Conservation (phyloP, 2,329 filamentous ascomycete species). For the Lachnellula subtilissima region DNA sequence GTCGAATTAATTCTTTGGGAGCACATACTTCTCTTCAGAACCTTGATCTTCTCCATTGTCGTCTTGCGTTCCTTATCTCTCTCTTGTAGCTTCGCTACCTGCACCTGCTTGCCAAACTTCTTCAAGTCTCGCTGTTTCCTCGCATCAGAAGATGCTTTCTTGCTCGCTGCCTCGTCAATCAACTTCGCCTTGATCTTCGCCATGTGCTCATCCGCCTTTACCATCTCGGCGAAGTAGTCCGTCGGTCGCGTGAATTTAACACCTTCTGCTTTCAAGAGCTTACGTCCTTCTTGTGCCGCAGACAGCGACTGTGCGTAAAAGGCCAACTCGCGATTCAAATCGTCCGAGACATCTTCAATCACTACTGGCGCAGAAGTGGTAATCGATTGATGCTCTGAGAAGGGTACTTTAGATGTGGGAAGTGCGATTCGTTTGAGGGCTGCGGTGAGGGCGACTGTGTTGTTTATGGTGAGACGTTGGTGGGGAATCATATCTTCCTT, state of each 20-base stretch:
- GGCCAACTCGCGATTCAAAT: slow-evolving; percentile 84
- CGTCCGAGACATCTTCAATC: slow-evolving; percentile 82
- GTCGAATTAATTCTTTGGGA: slow-evolving; percentile 13
- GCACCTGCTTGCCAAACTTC: slow-evolving; percentile 98
- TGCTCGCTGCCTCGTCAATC: slow-evolving; percentile 82
- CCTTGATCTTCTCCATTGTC: slow-evolving; percentile 91
- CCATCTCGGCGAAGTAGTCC: slow-evolving; percentile 99
- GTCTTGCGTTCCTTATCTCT: slow-evolving; percentile 86
- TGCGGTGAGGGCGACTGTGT: slow-evolving; percentile 77
- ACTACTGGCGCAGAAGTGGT: slow-evolving; percentile 62
- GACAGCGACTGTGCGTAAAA: slow-evolving; percentile 89
- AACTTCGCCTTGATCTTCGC: slow-evolving; percentile 91
- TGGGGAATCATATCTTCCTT: slow-evolving; percentile 83
- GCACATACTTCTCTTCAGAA: slow-evolving; percentile 85
- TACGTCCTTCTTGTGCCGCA: slow-evolving; percentile 68
- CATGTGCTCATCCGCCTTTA: slow-evolving; percentile 98
- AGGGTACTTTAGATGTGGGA: slow-evolving; percentile 64
- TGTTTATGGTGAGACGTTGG: slow-evolving; percentile 95
- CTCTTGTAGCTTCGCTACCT: slow-evolving; percentile 94
- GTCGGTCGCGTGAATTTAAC: slow-evolving; percentile 81
- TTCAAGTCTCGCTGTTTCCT: slow-evolving; percentile 90
- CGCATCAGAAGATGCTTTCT: slow-evolving; percentile 89
- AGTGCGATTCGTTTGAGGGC: slow-evolving; percentile 75
- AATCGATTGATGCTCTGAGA: slow-evolving; percentile 78
- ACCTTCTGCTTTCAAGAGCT: slow-evolving; percentile 73